Evolutionary conservation across 176 grass and related monocot genomes (phyloP).

Genomic region (Eleusine indica): DNA sequence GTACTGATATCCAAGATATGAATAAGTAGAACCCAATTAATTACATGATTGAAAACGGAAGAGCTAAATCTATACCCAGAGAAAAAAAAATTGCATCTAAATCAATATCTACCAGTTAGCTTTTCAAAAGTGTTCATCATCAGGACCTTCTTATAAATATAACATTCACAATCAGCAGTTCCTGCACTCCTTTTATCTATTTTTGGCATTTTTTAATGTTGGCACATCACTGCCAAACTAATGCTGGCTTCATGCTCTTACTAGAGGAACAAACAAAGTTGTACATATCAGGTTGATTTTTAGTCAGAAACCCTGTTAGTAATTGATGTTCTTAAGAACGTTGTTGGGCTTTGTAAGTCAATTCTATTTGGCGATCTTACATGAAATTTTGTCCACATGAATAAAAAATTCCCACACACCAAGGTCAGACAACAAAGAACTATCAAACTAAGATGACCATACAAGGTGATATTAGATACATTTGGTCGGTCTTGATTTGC

Average conservation of each 20-base stretch:
- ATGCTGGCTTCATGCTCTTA: background rate
- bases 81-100: no score
- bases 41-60: background rate
- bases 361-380: background rate
- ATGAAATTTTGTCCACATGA: constrained; percentile 3
- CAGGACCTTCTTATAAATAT: background rate
- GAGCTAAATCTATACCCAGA: background rate
- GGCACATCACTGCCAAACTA: background rate
- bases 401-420: background rate
- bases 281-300: no score
- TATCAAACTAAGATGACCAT: constrained; percentile 17
- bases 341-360: background rate
- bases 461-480: constrained; percentile 33
- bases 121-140: background rate
- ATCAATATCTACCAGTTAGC: background rate
- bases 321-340: background rate
- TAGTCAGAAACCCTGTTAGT: background rate
- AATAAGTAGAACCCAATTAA: background rate
- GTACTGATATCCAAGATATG: background rate
- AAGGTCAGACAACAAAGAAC: background rate
- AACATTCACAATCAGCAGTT: background rate
- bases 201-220: background rate
- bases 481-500: background rate
- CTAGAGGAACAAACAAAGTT: background rate
- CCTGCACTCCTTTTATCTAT: background rate